phyloP scores from a whole-genome alignment of 1,139 yeast species.

The Lipomyces yarrowii region DNA sequence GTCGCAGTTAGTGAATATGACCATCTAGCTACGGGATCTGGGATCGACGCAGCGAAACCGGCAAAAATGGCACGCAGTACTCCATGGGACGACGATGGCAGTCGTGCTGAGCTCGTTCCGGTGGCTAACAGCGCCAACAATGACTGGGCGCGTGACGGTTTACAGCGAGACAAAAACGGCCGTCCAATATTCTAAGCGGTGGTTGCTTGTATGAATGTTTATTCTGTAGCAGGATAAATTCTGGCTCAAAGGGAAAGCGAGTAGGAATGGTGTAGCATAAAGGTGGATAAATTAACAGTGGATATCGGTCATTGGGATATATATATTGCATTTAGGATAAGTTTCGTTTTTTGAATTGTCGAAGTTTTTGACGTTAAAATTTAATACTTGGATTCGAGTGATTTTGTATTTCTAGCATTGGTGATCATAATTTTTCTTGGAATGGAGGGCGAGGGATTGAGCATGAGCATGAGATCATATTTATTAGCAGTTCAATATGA shows the following conservation, averaged over 20 bases:
- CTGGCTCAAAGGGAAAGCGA: neutral
- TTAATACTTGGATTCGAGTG: neutral
- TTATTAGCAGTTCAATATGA: neutral
- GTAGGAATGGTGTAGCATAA: neutral
- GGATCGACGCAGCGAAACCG: neutral
- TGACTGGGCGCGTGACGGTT: slow-evolving; percentile 9
- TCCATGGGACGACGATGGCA: slow-evolving; percentile 18
- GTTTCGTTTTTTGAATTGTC: neutral
- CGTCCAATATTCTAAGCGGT: slow-evolving; percentile 15
- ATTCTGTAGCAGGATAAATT: neutral
- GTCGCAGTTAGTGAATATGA: slow-evolving; percentile 20
- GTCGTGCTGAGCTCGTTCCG: slow-evolving; percentile 8
- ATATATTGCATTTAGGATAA: neutral
- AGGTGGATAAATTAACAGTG: neutral
- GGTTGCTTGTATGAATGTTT: neutral
- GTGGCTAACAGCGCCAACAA: neutral
- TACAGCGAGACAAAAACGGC: slow-evolving; percentile 16
- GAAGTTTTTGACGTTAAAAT: neutral
- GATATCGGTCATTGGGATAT: neutral
- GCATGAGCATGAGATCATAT: neutral
- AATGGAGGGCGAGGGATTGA: neutral
- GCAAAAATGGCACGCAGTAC: neutral
- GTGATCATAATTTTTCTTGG: neutral
- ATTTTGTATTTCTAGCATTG: neutral
- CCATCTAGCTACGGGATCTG: neutral